A percentile compares a stretch with the other conserved stretches of the same genome.
Conservation (phyloP, 1,284 basidiomycete species). For the Boletus mariae region DNA sequence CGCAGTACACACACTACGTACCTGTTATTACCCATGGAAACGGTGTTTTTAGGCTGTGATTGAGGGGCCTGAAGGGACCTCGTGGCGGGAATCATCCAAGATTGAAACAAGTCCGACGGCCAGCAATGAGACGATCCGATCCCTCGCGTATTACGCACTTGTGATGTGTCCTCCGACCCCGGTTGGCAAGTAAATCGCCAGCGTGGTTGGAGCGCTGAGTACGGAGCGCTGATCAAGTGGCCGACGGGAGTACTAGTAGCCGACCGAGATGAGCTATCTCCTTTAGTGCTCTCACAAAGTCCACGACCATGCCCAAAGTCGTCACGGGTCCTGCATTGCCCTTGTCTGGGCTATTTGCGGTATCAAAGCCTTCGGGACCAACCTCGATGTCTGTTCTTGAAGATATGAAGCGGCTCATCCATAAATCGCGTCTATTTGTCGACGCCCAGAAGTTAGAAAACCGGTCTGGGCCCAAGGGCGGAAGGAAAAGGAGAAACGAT, state of each 20-base stretch:
- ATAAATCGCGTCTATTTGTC: slow-evolving; percentile 79
- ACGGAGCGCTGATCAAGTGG: neutral
- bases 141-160: neutral
- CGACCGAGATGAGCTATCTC: too few relatives aligned
- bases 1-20: neutral
- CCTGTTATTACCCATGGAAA: neutral
- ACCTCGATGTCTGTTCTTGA: slow-evolving; percentile 92
- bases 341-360: slow-evolving; percentile 76
- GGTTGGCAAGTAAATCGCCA: neutral
- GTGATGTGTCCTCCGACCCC: neutral
- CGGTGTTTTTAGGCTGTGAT: neutral
- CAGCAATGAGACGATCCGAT: neutral
- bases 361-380: slow-evolving; percentile 84
- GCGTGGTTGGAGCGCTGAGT: neutral
- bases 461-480: slow-evolving; percentile 27
- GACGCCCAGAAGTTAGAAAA: slow-evolving; percentile 51
- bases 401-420: slow-evolving; percentile 77
- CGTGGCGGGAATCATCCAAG: neutral
- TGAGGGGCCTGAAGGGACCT: neutral
- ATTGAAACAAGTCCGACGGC: neutral
- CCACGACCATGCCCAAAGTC: slow-evolving; percentile 60
- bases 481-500: slow-evolving; percentile 42
- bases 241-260: neutral
- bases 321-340: slow-evolving; percentile 48
- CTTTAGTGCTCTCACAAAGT: neutral